Evolutionary conservation across 2,329 filamentous ascomycete species (phyloP), one percentile per base, ranked within the genome.

Genomic region (Fusarium armeniacum): DNA sequence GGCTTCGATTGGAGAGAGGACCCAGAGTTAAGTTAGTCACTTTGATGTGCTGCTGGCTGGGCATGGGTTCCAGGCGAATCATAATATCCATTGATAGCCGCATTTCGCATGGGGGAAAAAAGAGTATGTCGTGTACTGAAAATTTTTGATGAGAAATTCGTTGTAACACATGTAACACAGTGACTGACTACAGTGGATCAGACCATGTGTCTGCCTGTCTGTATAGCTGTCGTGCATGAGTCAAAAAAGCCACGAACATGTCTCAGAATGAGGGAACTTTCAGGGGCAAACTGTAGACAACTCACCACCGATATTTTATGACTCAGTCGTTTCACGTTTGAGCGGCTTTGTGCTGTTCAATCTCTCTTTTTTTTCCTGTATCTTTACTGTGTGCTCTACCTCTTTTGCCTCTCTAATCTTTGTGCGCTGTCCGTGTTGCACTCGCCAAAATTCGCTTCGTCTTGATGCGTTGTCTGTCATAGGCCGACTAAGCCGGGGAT

Each of bases 1-100:
- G 67, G 67, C 67, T 66, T 70, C 66, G 63, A 63, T 63, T 62
- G 54, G 28, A 22, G 22, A 51, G 12, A 33, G 60, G 53, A 26
- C 60, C 46, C 22, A 41, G 33, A 40, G 38, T 52, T 53, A 32
- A 49, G 36, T 54, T 67, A 44, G 52, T 67, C 50, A 65, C 26
- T 51, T 20, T 24, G 22, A 28, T 51, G 40, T 47, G 50, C 43
- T 58, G 54, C 28, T 26, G 22, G 47, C 41, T 36, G 58, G 35
- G 46, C 56, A 22, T 28, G 24, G 6, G 46, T 18, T 53, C 46
- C n/a, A 51, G 36, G 18, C 66, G 45, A 69, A 60, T 68, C 65
- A 69, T 7, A 22, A 35, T 16, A 30, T 33, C 36, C 26, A 26
- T 22, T 22, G 47, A 45, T 66, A 51, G 62, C 62, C 62, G 58